These are phyloP conservation scores for Fennellomyces sp. DNA, from an alignment of 371 early-diverging fungal species.

Conservation along the genomic window DNA sequence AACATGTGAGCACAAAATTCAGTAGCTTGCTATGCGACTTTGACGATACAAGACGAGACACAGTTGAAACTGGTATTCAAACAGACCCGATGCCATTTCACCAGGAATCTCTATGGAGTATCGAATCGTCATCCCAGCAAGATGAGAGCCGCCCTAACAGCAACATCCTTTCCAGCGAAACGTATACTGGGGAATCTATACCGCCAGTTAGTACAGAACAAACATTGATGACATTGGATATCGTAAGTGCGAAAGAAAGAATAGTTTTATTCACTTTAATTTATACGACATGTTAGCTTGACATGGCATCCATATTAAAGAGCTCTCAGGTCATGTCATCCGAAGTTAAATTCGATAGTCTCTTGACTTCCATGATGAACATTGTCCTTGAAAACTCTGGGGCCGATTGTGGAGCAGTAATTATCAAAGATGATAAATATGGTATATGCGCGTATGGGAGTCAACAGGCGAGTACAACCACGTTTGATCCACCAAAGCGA, in stretches of 20 bases:
- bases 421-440: constrained; percentile 47
- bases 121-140: constrained; percentile 18
- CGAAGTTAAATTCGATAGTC: constrained; percentile 46
- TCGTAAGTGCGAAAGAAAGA: constrained; percentile 23
- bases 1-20: constrained; percentile 31
- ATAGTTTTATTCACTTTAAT: background rate
- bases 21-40: constrained; percentile 21
- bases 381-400: constrained; percentile 50
- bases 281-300: background rate
- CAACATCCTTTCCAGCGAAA: constrained; percentile 23
- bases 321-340: constrained; percentile 51
- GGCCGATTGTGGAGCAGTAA: constrained; percentile 51
- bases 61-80: constrained; percentile 30
- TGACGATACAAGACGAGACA: constrained; percentile 33
- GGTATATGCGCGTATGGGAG: constrained; percentile 47
- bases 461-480: constrained; percentile 34
- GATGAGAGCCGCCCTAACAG: background rate
- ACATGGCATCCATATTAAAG: constrained; percentile 51
- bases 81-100: constrained; percentile 43
- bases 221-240: constrained; percentile 45
- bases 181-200: constrained; percentile 31
- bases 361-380: constrained; percentile 42
- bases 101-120: constrained; percentile 36
- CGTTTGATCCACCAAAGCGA: constrained; percentile 44
- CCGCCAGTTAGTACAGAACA: constrained; percentile 46